A percentile compares a stretch with the other conserved stretches of the same genome.
Conservation (phyloP, 192 early-diverging fungal species). For the Gamsiella multidivaricata region DNA sequence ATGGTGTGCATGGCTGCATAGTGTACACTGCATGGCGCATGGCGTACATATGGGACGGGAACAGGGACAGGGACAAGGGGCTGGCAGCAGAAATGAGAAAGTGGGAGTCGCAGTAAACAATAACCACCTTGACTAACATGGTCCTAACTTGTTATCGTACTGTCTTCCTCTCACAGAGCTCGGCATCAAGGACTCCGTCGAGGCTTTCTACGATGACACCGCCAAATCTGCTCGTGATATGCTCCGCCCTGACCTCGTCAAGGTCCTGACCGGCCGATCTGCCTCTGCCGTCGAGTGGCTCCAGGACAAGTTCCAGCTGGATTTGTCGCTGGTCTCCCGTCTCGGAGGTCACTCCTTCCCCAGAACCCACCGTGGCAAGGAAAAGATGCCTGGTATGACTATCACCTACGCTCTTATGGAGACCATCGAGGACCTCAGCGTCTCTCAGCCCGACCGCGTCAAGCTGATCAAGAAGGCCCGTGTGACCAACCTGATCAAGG, state of each 20-base stretch:
- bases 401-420: conserved; percentile 93
- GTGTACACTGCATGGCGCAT: no score
- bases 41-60: no score
- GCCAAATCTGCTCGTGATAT: conserved; percentile 86
- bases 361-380: conserved; percentile 92
- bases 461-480: conserved; percentile 86
- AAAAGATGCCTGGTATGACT: conserved; percentile 91
- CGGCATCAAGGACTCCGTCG: conserved; percentile 83
- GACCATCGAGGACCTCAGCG: conserved; percentile 77
- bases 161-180: conserved; percentile 27
- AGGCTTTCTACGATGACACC: conserved; percentile 90
- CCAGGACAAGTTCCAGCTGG: conserved; percentile 88
- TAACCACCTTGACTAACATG: no score
- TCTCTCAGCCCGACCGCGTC: conserved; percentile 74
- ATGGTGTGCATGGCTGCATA: no score
- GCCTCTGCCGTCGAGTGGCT: conserved; percentile 93
- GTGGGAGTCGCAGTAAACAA: no score
- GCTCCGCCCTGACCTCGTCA: conserved; percentile 81
- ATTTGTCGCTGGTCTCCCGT: conserved; percentile 88
- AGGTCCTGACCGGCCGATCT: conserved; percentile 88
- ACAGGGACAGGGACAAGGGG: no score
- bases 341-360: conserved; percentile 94
- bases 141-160: no score
- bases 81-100: no score
- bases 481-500: conserved; percentile 78